Evolutionary conservation across 1,284 basidiomycete species (phyloP).

Genomic region (Moniliella sp.): DNA sequence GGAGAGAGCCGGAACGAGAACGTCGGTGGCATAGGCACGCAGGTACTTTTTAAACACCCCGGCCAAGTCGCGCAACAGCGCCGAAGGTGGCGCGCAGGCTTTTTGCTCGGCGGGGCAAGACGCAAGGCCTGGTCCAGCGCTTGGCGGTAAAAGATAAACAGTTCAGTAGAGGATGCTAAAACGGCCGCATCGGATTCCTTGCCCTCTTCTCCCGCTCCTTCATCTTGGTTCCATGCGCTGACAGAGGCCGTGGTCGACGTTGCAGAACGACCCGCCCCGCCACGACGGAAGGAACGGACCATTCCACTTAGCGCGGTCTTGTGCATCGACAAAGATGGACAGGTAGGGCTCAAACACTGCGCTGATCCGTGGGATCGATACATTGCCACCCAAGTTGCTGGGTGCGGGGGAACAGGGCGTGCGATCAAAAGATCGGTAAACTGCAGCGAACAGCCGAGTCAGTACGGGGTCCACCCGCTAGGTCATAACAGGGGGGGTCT

Average conservation of each 20-base stretch:
- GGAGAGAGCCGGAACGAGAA: slow-evolving; percentile 46
- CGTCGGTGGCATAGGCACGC: slow-evolving; percentile 63
- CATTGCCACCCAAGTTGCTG: neutral
- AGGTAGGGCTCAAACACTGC: slow-evolving; percentile 77
- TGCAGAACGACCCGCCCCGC: slow-evolving; percentile 22
- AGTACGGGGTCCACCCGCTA: neutral
- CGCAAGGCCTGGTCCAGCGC: slow-evolving; percentile 83
- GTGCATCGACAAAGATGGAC: slow-evolving; percentile 77
- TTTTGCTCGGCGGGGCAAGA: slow-evolving; percentile 45
- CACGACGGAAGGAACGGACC: slow-evolving; percentile 6
- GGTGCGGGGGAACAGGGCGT: neutral
- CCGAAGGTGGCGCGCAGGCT: too few relatives aligned
- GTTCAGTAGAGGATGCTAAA: slow-evolving; percentile 73
- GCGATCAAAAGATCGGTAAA: neutral
- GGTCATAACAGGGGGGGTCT: neutral
- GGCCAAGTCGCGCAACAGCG: slow-evolving; percentile 20
- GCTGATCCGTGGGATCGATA: slow-evolving; percentile 35
- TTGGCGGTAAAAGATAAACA: slow-evolving; percentile 92
- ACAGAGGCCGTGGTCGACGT: slow-evolving; percentile 43
- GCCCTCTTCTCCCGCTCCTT: slow-evolving; percentile 35
- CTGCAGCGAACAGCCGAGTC: neutral
- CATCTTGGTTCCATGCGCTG: slow-evolving; percentile 1
- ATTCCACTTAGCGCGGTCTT: slow-evolving; percentile 47
- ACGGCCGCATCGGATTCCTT: slow-evolving; percentile 42
- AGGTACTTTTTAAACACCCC: slow-evolving; percentile 67